Evolutionary conservation across 2,329 filamentous ascomycete genomes (phyloP).

Genomic region (Cyphellophora attinorum): DNA sequence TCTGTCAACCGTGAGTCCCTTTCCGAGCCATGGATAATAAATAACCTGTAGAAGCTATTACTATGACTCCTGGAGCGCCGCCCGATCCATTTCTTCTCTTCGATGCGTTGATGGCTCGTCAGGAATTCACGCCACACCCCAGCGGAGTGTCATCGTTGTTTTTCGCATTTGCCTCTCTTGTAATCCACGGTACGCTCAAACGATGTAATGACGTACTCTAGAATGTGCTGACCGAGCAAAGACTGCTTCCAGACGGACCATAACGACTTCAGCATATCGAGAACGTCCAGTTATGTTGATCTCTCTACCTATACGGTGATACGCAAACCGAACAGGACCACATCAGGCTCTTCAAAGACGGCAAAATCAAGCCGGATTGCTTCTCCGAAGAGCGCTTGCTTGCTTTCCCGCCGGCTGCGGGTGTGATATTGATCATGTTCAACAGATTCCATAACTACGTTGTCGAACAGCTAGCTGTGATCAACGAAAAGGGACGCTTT

Average conservation of each 20-base stretch:
- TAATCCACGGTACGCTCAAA: too few relatives aligned
- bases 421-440: constrained; percentile 59
- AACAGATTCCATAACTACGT: constrained; percentile 62
- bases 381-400: constrained; percentile 58
- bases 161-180: constrained; percentile 65
- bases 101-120: constrained; percentile 56
- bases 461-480: constrained; percentile 50
- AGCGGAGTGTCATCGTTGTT: constrained; percentile 66
- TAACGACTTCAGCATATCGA: constrained; percentile 51
- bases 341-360: constrained; percentile 55
- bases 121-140: constrained; percentile 54
- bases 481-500: constrained; percentile 58
- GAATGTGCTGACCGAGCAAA: too few relatives aligned
- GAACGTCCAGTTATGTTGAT: constrained; percentile 67
- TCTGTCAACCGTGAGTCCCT: too few relatives aligned
- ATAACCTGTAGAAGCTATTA: constrained; percentile 52
- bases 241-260: constrained; percentile 58
- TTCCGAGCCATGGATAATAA: too few relatives aligned
- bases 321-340: constrained; percentile 52
- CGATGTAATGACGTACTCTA: too few relatives aligned
- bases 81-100: constrained; percentile 60
- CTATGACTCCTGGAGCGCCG: constrained; percentile 48
- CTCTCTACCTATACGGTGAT: constrained; percentile 64
- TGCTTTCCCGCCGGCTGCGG: constrained; percentile 60
- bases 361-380: constrained; percentile 62